These are phyloP conservation scores for Nigrograna mackinnonii DNA, from an alignment of 2,329 filamentous ascomycete genomes.

Conservation along the genomic window DNA sequence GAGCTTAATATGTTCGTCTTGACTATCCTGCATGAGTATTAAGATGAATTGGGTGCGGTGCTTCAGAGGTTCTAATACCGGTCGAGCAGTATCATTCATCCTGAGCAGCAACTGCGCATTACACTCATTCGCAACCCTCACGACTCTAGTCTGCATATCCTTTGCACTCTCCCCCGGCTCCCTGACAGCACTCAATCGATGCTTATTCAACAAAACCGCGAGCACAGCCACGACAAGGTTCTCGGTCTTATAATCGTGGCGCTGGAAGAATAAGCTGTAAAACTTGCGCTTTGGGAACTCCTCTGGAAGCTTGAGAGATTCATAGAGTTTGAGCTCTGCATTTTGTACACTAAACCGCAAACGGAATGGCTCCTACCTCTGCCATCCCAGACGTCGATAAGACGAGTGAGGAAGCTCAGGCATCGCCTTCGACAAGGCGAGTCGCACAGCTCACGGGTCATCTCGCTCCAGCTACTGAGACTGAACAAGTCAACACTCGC, in stretches of 20 bases:
- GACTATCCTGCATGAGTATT: too few relatives aligned
- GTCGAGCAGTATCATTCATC: constrained; percentile 10
- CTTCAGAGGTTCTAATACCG: too few relatives aligned
- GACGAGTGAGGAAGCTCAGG: not conserved
- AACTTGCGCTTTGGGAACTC: too few relatives aligned
- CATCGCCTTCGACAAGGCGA: constrained; percentile 22
- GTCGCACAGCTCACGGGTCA: constrained; percentile 29
- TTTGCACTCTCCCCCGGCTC: constrained; percentile 5
- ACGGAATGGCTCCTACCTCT: constrained; percentile 18
- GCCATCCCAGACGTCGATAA: not conserved
- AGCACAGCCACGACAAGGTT: constrained; percentile 39
- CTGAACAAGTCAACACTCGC: constrained; percentile 13
- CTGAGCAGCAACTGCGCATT: constrained; percentile 7
- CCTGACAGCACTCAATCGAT: constrained; percentile 7
- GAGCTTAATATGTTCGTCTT: too few relatives aligned
- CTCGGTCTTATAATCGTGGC: too few relatives aligned
- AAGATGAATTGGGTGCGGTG: too few relatives aligned
- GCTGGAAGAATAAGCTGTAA: too few relatives aligned
- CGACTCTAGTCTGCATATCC: not conserved
- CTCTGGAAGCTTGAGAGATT: too few relatives aligned
- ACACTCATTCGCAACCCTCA: constrained; percentile 8
- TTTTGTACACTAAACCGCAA: constrained; percentile 4
- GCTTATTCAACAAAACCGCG: constrained; percentile 14
- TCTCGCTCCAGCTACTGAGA: constrained; percentile 21
- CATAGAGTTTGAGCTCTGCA: too few relatives aligned